Evolutionary conservation across 331 rosid genomes (phyloP).

Genomic region (Quercus lobata): DNA sequence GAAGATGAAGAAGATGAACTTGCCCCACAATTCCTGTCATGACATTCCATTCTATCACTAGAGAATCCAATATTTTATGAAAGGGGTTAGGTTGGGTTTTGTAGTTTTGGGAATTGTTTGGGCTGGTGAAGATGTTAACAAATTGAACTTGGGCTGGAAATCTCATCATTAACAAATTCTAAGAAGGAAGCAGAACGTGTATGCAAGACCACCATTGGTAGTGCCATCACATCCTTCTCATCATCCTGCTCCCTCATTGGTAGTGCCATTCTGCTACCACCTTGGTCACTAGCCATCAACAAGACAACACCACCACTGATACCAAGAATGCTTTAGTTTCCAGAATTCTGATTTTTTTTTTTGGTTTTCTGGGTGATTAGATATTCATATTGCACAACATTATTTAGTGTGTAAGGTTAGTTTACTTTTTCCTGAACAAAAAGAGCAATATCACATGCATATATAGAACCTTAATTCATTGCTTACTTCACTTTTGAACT

Average conservation of each 20-base stretch:
- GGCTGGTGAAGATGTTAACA: background rate
- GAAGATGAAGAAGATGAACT: no score
- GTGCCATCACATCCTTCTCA: conserved; percentile 4
- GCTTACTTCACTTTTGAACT: conserved; percentile 98
- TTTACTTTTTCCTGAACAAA: background rate
- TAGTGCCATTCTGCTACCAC: background rate
- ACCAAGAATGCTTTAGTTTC: background rate
- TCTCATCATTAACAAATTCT: background rate
- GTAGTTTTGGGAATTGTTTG: background rate
- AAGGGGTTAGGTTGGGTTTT: background rate
- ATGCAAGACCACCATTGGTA: background rate
- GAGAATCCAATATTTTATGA: background rate
- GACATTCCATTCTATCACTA: background rate
- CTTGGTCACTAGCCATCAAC: background rate
- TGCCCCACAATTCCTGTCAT: background rate
- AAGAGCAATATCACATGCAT: background rate
- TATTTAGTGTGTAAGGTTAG: background rate
- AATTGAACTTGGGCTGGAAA: background rate
- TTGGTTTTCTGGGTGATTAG: background rate
- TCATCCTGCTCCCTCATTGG: background rate
- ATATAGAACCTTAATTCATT: background rate
- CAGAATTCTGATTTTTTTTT: background rate
- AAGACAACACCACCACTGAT: background rate
- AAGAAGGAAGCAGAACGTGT: background rate
- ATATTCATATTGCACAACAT: background rate